Base-by-base conservation (phyloP, 2,329 filamentous ascomycete genomes). In the Claviceps digitariae region DNA sequence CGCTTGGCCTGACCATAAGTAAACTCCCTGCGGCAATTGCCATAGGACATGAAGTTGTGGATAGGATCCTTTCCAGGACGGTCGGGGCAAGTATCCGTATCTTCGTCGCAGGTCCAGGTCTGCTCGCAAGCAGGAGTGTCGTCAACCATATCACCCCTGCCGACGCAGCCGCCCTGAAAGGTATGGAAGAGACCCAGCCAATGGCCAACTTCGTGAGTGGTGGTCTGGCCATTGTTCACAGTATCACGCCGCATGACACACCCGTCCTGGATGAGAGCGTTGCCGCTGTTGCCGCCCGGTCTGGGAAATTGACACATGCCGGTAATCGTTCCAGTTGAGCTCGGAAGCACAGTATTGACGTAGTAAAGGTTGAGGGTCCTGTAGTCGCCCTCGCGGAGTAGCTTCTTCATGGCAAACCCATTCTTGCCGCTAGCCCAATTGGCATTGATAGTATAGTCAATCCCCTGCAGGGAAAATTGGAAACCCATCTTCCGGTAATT, bases 141-240 rank as follows among this genome's bases (percentile, higher is more conserved):
- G 17, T 60, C 59, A 25, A 73, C 60, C 17, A 55, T 60, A 56
- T 74, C 71, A 40, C 69, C 69, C 13, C 55, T 43, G 4, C 62
- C 57, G 0, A 52, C 57, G 50, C 64, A 64, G 47, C 67, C 68
- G 9, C 64, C 68, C 36, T 69, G 56, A 58, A 74, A 74, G 41
- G 69, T 70, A 59, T 74, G 72, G 51, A 63, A 64, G 21, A 74
- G 65, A 48, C 70, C 69, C 51, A 74, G 62, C 71, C 71, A 74
- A 60, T 74, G 72, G 4, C 72, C 72, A 38, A 68, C 63, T 60
- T 74, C 71, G 59, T 73, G 70, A 12, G 56, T 54, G 1, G 58
- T 56, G 7, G 58, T 57, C 21, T 60, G 57, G 27, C 56, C 56
- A 17, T 60, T 57, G 3, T 56, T 57, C 36, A 63, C 27, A 9